Evolutionary conservation across 257 asterid species (phyloP).

Genomic region (Solanum neorickii): DNA sequence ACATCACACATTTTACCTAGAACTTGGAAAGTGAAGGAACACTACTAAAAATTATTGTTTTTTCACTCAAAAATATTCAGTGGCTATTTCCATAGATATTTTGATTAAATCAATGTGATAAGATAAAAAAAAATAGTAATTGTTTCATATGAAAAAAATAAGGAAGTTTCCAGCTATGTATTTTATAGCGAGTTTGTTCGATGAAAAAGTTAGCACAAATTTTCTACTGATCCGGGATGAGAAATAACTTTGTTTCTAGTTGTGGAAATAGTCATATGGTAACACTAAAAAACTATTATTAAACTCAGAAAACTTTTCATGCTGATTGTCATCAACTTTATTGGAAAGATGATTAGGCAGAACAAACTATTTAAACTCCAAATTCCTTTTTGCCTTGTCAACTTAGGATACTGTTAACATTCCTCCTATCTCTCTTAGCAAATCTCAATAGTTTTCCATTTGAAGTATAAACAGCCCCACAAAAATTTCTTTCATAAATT

Average conservation of each 20-base stretch:
- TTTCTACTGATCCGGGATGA: background rate
- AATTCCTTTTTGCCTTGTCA: background rate
- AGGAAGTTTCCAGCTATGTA: background rate
- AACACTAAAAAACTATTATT: background rate
- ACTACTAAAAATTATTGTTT: background rate
- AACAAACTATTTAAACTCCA: slow-evolving; percentile 38
- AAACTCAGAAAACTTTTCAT: slow-evolving; percentile 5
- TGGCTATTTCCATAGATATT: background rate
- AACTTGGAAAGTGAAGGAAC: slow-evolving; percentile 10
- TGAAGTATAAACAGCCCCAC: background rate
- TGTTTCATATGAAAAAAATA: background rate
- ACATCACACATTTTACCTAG: slow-evolving; percentile 13
- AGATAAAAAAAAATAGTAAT: background rate
- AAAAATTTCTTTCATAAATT: background rate
- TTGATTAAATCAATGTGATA: background rate
- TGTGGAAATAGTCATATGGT: slow-evolving; percentile 4
- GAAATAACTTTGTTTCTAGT: background rate
- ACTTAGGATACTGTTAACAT: background rate
- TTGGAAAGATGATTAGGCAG: slow-evolving; percentile 16
- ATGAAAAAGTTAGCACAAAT: background rate
- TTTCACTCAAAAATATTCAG: background rate
- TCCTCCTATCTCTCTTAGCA: slow-evolving; percentile 2
- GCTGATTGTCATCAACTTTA: slow-evolving; percentile 3
- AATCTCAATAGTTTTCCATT: background rate
- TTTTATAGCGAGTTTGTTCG: background rate